These are phyloP conservation scores for Reutealis trisperma DNA, from an alignment of 345 rosid genomes.

Conservation along the genomic window DNA sequence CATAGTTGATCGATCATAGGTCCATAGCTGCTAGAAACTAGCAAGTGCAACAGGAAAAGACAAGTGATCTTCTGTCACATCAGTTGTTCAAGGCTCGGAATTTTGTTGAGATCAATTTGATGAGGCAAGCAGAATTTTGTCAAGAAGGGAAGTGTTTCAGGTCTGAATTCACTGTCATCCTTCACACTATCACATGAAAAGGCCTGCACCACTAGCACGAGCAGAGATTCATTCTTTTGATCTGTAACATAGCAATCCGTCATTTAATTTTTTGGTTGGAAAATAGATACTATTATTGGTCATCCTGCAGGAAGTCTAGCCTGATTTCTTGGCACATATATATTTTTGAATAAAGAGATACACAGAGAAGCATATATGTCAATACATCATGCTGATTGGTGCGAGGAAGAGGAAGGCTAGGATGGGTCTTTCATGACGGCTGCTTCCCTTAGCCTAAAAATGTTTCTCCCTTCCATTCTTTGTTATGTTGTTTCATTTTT, in stretches of 20 bases:
- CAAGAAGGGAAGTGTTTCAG: conserved; percentile 24
- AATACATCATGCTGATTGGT: conserved; percentile 19
- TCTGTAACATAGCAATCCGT: conserved; percentile 47
- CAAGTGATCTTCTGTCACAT: conserved; percentile 24
- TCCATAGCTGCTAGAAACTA: conserved; percentile 34
- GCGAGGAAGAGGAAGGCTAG: conserved; percentile 39
- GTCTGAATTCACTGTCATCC: conserved; percentile 25
- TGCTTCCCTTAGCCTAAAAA: conserved; percentile 25
- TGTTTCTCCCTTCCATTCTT: conserved; percentile 12
- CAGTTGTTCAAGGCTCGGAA: conserved; percentile 23
- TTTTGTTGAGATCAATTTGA: conserved; percentile 27
- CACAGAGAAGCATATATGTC: conserved; percentile 24
- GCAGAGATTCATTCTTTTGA: conserved; percentile 46
- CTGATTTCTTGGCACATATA: conserved; percentile 33
- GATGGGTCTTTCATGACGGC: conserved; percentile 24
- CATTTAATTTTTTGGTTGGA: conserved; percentile 39
- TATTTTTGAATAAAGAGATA: conserved; percentile 36
- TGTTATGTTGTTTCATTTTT: conserved; percentile 25
- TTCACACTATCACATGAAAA: conserved; percentile 15
- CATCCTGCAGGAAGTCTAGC: conserved; percentile 38
- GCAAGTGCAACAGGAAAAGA: conserved; percentile 30
- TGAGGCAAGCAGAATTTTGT: conserved; percentile 33
- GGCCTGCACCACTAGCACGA: conserved; percentile 33
- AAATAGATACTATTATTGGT: conserved; percentile 35
- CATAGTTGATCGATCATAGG: conserved; percentile 39